Evolutionary conservation across 148 eudicot genomes (phyloP).

Genomic region (Chenopodium quinoa): DNA sequence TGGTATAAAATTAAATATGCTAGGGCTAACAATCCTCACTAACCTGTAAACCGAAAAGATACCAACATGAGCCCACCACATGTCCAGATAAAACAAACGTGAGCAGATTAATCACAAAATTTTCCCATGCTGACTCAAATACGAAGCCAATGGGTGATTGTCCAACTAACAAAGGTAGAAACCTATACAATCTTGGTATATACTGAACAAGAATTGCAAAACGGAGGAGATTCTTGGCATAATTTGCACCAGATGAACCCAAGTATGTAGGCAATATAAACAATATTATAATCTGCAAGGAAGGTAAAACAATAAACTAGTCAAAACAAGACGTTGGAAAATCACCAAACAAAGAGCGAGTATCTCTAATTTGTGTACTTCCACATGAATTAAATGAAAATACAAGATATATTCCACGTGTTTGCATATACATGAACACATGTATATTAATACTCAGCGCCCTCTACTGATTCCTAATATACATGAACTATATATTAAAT

Average conservation of each 20-base stretch:
- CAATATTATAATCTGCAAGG: slow-evolving; percentile 59
- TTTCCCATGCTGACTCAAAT: slow-evolving; percentile 81
- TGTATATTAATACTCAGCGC: neutral
- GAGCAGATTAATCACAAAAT: slow-evolving; percentile 77
- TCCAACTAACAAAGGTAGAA: slow-evolving; percentile 62
- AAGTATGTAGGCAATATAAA: slow-evolving; percentile 41
- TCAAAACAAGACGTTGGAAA: slow-evolving; percentile 6
- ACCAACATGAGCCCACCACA: slow-evolving; percentile 83
- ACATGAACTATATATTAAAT: neutral
- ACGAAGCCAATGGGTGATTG: slow-evolving; percentile 62
- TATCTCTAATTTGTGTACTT: neutral
- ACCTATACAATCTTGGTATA: slow-evolving; percentile 61
- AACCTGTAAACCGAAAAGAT: slow-evolving; percentile 83
- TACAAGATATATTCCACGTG: too few relatives aligned
- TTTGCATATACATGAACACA: neutral
- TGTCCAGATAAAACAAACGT: slow-evolving; percentile 71
- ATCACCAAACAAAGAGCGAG: neutral
- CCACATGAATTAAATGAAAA: too few relatives aligned
- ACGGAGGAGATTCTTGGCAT: slow-evolving; percentile 65
- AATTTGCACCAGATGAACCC: slow-evolving; percentile 54
- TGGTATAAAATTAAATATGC: neutral
- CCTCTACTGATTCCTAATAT: neutral
- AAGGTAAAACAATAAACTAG: neutral
- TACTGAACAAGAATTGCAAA: slow-evolving; percentile 70
- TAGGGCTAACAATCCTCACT: neutral